Evolutionary conservation across 176 grass and related monocot species (phyloP), one percentile per base, ranked within the genome.

Genomic region (Carex pumila): DNA sequence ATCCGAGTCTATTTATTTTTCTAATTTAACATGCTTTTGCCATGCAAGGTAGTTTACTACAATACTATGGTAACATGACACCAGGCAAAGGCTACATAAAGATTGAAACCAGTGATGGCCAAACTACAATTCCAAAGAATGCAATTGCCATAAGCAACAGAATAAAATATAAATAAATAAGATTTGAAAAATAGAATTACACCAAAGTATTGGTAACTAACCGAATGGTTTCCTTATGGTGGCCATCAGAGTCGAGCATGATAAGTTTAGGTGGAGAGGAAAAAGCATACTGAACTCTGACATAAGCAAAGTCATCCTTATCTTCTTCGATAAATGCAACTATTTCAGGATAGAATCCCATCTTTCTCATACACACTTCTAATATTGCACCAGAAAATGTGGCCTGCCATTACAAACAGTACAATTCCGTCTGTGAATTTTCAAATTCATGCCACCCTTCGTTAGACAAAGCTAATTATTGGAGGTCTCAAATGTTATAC

Each of bases 321-420:
- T 94, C 97, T 87, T 92, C 93, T 67, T 99, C 93, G 0, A 99
- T 90, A 56, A 99, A 94, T 78, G 89, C 77, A 65, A 88, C 91
- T 2, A 99, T 84, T 94, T 99, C 97, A 64, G 97, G 97, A 88
- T 99, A 99, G 87, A 99, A 99, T 65, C 80, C 91, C 18, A 99
- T 36, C 84, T 96, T 99, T 87, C 97, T 94, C 97, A 96, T 99
- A 88, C 97, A 99, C 43, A 99, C 93, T 83, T 99, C 97, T 59
- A 99, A 55, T 88, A 99, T 96, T 81, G 93, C 93, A 82, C 93
- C 90, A 39, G 91, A 99, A 83, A 88, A 99, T 58, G 84, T 92
- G 53, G 90, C 83, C 97, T 99, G 83, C 70, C 90, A 76, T 56
- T 79, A 43, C 80, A 89, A 80, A 61, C 1, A 87, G 55, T 81